Percentiles rank a stretch among this genome's conserved stretches.
phyloP scores from a whole-genome alignment of 768 basidiomycete species.

The Lepiota venenata region DNA sequence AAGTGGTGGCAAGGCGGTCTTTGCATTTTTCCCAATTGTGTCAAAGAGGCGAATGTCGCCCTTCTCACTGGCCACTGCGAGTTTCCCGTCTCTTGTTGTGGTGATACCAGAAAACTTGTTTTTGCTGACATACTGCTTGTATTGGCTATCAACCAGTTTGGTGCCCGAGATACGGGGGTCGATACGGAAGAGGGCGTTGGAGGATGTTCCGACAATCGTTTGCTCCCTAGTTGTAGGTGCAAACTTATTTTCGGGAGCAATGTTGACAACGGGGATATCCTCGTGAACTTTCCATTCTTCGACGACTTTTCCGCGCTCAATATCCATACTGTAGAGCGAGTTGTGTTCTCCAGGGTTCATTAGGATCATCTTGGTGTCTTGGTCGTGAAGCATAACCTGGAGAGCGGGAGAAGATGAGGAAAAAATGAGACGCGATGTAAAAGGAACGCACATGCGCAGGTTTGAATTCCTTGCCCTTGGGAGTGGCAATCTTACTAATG shows the following conservation, averaged over 20 bases:
- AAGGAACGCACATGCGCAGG: conserved; percentile 69
- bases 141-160: conserved; percentile 93
- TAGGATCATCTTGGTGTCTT: conserved; percentile 93
- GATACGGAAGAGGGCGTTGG: conserved; percentile 96
- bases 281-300: conserved; percentile 99
- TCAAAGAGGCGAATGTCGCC: conserved; percentile 96
- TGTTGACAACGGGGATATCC: conserved; percentile 78
- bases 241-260: conserved; percentile 92
- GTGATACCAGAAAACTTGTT: conserved; percentile 92
- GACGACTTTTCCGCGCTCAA: conserved; percentile 92
- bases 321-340: conserved; percentile 86
- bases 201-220: conserved; percentile 89
- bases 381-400: conserved; percentile 95
- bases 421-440: no score
- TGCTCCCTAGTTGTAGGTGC: conserved; percentile 91
- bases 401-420: conserved; percentile 10
- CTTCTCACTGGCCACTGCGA: conserved; percentile 95
- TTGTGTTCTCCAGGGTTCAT: conserved; percentile 81
- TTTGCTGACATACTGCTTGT: conserved; percentile 94
- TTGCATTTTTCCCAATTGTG: conserved; percentile 96
- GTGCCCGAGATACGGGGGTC: conserved; percentile 91
- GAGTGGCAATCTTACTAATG: conserved; percentile 77
- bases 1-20: conserved; percentile 92
- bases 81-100: conserved; percentile 81
- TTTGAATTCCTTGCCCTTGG: conserved; percentile 79